Percentiles rank a stretch among this genome's conserved stretches.
phyloP scores from a whole-genome alignment of 2,329 filamentous ascomycete genomes.

The Calonectria multiphialidica region DNA sequence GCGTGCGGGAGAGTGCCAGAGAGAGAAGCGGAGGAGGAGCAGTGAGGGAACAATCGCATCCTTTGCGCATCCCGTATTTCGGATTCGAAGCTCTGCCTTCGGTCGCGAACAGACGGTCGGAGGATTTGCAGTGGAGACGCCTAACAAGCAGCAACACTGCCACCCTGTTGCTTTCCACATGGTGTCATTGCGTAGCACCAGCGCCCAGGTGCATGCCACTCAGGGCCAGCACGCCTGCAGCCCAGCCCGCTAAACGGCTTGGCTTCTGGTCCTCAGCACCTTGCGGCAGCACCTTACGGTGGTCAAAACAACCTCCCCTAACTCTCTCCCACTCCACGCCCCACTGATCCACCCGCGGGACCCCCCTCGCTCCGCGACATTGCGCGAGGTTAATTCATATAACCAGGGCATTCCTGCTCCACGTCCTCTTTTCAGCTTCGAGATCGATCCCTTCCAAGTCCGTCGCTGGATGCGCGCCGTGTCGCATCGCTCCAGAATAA shows the following conservation, averaged over 20 bases:
- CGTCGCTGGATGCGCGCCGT: neutral
- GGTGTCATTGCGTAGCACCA: conserved; percentile 13
- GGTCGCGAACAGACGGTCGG: neutral
- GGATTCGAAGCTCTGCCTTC: neutral
- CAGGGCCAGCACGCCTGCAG: neutral
- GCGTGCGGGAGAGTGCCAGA: too few species aligned
- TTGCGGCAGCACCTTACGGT: neutral
- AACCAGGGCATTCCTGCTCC: conserved; percentile 5
- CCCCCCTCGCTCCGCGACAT: neutral
- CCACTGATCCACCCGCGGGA: neutral
- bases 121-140: neutral
- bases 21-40: neutral
- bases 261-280: neutral
- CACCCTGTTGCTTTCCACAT: neutral
- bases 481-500: neutral
- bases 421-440: neutral
- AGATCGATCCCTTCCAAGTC: neutral
- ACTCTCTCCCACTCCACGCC: neutral
- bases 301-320: conserved; percentile 9
- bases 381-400: conserved; percentile 12
- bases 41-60: neutral
- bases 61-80: neutral
- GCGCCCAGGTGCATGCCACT: neutral
- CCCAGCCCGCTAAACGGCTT: conserved; percentile 1
- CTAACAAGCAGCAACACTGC: neutral